phyloP scores from a whole-genome alignment of 352 stramenopile species.

The Phytophthora fragariae region DNA sequence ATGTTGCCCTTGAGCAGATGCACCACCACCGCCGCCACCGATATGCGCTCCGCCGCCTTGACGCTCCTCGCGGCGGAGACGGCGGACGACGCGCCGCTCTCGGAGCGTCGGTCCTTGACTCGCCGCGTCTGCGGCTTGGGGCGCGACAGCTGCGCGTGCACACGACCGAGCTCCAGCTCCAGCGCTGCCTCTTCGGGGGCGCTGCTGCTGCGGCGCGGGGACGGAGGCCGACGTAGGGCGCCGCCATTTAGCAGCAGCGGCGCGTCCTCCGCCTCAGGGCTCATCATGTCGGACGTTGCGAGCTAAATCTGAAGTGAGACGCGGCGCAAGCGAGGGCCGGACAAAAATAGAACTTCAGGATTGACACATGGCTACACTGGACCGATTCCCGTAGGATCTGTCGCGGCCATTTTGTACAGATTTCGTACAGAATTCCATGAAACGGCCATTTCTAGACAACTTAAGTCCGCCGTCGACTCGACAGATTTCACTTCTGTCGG shows the following conservation, averaged over 20 bases:
- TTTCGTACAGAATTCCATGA: too few species aligned
- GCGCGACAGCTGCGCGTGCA: constrained; percentile 5
- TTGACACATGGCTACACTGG: constrained; percentile 35
- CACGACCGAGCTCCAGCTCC: constrained; percentile 24
- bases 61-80: constrained; percentile 8
- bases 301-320: constrained; percentile 12
- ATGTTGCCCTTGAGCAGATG: constrained; percentile 85
- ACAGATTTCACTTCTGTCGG: too few species aligned
- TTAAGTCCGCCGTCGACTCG: too few species aligned
- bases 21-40: constrained; percentile 60
- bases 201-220: not conserved
- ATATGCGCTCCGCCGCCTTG: constrained; percentile 54
- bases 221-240: constrained; percentile 10
- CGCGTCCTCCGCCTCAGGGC: constrained; percentile 22
- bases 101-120: constrained; percentile 5
- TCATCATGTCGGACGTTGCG: constrained; percentile 11
- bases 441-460: too few species aligned
- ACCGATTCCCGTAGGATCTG: too few species aligned
- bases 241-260: constrained; percentile 26
- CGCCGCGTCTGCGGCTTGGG: not conserved
- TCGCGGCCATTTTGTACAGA: too few species aligned
- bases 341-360: constrained; percentile 35
- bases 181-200: constrained; percentile 10
- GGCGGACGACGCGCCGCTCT: constrained; percentile 28
- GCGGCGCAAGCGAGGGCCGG: constrained; percentile 4